Conservation (phyloP, 345 rosid species). For the Brassica juncea region DNA sequence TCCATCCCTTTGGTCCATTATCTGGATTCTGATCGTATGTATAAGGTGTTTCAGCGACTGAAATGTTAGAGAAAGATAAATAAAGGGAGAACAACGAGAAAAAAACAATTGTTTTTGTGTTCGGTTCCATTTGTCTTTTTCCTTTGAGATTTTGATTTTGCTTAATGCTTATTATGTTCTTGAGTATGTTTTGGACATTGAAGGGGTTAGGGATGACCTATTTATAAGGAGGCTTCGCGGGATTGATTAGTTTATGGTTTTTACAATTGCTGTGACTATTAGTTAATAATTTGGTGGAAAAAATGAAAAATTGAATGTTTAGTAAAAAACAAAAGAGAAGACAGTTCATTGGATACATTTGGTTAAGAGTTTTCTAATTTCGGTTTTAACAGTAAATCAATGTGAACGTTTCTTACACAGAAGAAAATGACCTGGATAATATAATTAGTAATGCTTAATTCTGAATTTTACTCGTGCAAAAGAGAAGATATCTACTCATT, state of each 20-base stretch:
- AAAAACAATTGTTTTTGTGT: background rate
- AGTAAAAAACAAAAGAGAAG: background rate
- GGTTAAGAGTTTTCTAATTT: conserved; percentile 6
- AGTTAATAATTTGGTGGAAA: conserved; percentile 26
- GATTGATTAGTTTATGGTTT: conserved; percentile 19
- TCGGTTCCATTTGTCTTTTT: conserved; percentile 12
- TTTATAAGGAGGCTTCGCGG: conserved; percentile 2
- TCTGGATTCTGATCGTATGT: conserved; percentile 42
- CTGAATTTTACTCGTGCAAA: background rate
- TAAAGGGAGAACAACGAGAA: background rate
- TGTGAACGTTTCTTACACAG: background rate
- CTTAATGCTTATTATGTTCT: background rate
- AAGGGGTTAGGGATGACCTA: background rate
- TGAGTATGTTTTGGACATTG: background rate
- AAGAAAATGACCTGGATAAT: background rate
- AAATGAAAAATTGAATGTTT: background rate
- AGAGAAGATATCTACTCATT: background rate
- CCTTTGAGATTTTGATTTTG: background rate
- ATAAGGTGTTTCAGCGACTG: conserved; percentile 42
- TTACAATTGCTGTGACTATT: conserved; percentile 1
- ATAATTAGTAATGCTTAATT: background rate
- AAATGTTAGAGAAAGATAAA: conserved; percentile 2
- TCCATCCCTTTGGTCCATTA: conserved; percentile 61
- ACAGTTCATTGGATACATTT: background rate
- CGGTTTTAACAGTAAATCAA: background rate